A percentile compares a stretch with the other conserved stretches of the same genome.
Evolutionary conservation across 495 filamentous ascomycete species (phyloP).

Genomic region (Penicillium dipodomyicola): DNA sequence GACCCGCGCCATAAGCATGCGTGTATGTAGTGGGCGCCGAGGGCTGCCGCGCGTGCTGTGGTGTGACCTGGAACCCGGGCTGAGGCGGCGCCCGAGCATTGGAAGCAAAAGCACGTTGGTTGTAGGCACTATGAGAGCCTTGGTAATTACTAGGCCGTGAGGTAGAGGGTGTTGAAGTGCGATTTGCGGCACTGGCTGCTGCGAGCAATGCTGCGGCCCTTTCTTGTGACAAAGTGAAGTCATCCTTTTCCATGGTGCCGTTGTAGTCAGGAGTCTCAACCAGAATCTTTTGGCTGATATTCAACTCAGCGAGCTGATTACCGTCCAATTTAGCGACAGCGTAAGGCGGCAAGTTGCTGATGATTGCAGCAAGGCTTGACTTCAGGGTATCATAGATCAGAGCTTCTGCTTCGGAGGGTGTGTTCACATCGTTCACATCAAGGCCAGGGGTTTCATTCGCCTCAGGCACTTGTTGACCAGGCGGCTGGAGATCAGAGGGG

Average conservation of each 20-base stretch:
- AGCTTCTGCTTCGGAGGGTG: slow-evolving; percentile 63
- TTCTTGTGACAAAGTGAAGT: slow-evolving; percentile 47
- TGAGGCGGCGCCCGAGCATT: slow-evolving; percentile 36
- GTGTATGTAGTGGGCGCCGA: slow-evolving; percentile 36
- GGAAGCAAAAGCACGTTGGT: slow-evolving; percentile 34
- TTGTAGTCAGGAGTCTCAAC: slow-evolving; percentile 67
- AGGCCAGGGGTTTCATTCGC: slow-evolving; percentile 32
- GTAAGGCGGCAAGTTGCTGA: slow-evolving; percentile 77
- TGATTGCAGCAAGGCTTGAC: slow-evolving; percentile 66
- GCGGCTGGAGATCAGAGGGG: slow-evolving; percentile 25
- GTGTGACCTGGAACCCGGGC: slow-evolving; percentile 36
- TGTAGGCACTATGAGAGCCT: slow-evolving; percentile 32
- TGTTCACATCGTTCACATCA: slow-evolving; percentile 43
- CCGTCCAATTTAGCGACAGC: slow-evolving; percentile 82
- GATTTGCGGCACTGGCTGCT: slow-evolving; percentile 28
- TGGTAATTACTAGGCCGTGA: slow-evolving; percentile 34
- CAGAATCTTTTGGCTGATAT: slow-evolving; percentile 78
- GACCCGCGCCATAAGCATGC: slow-evolving; percentile 35
- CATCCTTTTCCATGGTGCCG: slow-evolving; percentile 87
- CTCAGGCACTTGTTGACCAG: slow-evolving; percentile 40
- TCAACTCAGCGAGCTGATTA: slow-evolving; percentile 76
- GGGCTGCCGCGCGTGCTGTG: slow-evolving; percentile 43
- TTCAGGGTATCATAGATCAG: slow-evolving; percentile 73
- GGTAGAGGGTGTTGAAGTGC: slow-evolving; percentile 31
- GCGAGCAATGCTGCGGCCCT: slow-evolving; percentile 33